A percentile compares a stretch with the other conserved stretches of the same genome.
These are phyloP conservation scores for Botryotinia calthae DNA, from an alignment of 2,329 filamentous ascomycete species.

Conservation along the genomic window DNA sequence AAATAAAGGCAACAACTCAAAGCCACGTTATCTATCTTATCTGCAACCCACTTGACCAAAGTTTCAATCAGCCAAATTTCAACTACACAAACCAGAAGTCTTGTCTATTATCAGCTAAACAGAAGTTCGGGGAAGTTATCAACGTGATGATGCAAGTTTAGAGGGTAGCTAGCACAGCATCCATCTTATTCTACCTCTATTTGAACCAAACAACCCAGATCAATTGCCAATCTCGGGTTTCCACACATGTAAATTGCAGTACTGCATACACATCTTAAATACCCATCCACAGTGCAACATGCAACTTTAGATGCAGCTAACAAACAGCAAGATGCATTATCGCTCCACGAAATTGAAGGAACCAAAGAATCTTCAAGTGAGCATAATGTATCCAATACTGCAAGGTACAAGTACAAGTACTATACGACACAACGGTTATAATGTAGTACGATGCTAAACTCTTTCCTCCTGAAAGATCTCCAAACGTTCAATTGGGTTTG, in stretches of 20 bases:
- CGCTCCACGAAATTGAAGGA: background rate
- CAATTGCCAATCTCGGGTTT: constrained; percentile 1
- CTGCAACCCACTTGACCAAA: background rate
- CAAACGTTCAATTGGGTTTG: background rate
- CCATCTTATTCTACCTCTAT: background rate
- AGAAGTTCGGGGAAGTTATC: background rate
- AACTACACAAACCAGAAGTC: background rate
- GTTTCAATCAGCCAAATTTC: background rate
- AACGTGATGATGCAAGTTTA: background rate
- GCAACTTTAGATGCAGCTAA: background rate
- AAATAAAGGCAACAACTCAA: background rate
- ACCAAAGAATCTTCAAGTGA: background rate
- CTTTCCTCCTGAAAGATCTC: background rate
- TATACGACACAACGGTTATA: background rate
- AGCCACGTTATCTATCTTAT: background rate
- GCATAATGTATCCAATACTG: background rate
- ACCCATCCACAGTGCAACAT: background rate
- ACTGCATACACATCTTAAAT: background rate
- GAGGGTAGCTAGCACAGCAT: background rate
- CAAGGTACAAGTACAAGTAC: constrained; percentile 16
- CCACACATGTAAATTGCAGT: background rate
- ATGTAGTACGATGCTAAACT: background rate
- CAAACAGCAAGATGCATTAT: background rate
- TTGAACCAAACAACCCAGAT: background rate
- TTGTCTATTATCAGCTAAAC: background rate